Evolutionary conservation across 495 filamentous ascomycete genomes (phyloP), one percentile per base, ranked within the genome.

Genomic region (Neurospora africana): DNA sequence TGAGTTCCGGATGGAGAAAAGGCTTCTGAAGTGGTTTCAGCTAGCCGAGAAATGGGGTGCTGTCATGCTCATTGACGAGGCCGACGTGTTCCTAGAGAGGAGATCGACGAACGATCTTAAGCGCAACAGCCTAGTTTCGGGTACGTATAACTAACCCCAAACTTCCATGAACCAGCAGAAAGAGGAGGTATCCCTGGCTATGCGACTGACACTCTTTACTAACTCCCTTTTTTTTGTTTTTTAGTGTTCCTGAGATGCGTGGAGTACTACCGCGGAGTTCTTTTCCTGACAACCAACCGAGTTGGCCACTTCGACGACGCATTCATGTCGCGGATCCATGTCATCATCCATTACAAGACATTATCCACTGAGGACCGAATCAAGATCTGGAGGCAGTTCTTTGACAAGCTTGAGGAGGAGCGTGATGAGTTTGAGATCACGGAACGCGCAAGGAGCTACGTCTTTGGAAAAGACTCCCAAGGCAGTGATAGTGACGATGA

Each of bases 281-380:
- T 89, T 0, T 87, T 89, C 74, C 77, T 90, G 2, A 89, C 88
- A 0, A 88, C 86, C 1, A 90, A 89, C 74, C 79, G 87, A 7
- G 83, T 90, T 4, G 83, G 79, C 2, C 81, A 76, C 0, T 85
- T 90, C 71, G 87, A 89, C 71, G 82, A 87, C 43, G 87, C 87
- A 2, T 86, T 89, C 77, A 82, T 83, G 71, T 87, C 84, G 0
- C 80, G 87, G 0, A 84, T 89, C 23, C 85, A 88, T 61, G 73
- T 87, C 3, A 71, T 77, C 0, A 78, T 88, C 1, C 79, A 84
- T 38, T 89, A 86, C 74, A 70, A 76, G 2, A 75, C 79, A 5
- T 72, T 86, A 2, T 68, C 68, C 19, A 39, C 69, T 6, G 40
- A 74, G 0, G 15, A 74, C n/a, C 47, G 74, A 9, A 40, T 35